Evolutionary conservation across 2,329 filamentous ascomycete species (phyloP).

Genomic region (Aspergillus sp.): DNA sequence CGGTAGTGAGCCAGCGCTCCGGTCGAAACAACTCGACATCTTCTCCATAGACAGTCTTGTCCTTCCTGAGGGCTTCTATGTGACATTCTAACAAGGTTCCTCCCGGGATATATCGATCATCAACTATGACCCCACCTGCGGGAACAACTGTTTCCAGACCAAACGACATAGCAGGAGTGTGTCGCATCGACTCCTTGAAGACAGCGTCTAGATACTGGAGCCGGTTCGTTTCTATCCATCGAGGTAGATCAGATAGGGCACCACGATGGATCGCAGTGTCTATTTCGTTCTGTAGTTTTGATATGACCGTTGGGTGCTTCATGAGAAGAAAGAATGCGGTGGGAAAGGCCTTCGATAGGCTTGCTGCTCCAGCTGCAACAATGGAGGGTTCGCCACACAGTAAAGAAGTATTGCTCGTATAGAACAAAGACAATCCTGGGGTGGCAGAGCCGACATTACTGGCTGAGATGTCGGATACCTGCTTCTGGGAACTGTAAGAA

Average conservation of each 20-base stretch:
- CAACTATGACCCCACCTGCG: slow-evolving; percentile 19
- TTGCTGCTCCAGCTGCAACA: background rate
- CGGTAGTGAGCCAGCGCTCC: slow-evolving; percentile 41
- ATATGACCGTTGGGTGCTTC: slow-evolving; percentile 23
- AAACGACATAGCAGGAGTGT: slow-evolving; percentile 31
- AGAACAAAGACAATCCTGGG: too few relatives aligned
- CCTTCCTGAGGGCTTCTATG: slow-evolving; percentile 39
- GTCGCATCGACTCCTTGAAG: slow-evolving; percentile 34
- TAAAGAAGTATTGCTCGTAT: too few relatives aligned
- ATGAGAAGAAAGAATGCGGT: slow-evolving; percentile 34
- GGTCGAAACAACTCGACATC: slow-evolving; percentile 39
- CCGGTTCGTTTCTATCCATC: slow-evolving; percentile 18
- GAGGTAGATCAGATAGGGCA: slow-evolving; percentile 15
- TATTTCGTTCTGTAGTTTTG: slow-evolving; percentile 36
- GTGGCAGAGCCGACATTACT: too few relatives aligned
- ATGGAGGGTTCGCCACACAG: too few relatives aligned
- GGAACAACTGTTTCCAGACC: slow-evolving; percentile 31
- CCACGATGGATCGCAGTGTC: slow-evolving; percentile 20
- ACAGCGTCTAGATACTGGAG: slow-evolving; percentile 32
- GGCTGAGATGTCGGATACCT: too few relatives aligned
- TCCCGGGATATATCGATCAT: slow-evolving; percentile 27
- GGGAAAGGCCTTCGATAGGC: background rate
- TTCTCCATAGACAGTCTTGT: slow-evolving; percentile 33
- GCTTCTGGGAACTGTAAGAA: too few relatives aligned
- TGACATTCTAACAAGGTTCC: slow-evolving; percentile 41